Evolutionary conservation across 306 rosid genomes (phyloP).

Genomic region (Prunus salicina): DNA sequence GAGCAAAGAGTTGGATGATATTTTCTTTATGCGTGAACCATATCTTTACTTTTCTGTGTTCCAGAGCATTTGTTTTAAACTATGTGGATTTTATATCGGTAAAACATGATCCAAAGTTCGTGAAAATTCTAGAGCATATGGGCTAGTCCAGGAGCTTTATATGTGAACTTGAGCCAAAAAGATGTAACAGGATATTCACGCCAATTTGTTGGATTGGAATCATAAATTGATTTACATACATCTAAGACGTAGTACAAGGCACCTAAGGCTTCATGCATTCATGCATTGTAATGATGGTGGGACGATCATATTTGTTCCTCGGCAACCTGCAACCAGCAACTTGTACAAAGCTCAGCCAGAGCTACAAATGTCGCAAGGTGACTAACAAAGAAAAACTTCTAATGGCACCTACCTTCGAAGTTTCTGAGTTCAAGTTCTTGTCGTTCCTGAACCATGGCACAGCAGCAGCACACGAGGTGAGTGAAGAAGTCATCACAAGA

Average conservation of each 20-base stretch:
- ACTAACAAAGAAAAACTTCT: neutral
- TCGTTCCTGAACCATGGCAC: slow-evolving; percentile 40
- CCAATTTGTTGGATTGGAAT: no score
- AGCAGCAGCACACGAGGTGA: slow-evolving; percentile 41
- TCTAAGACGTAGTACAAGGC: neutral
- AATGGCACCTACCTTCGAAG: slow-evolving; percentile 24
- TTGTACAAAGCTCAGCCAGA: no score
- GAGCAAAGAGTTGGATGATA: neutral
- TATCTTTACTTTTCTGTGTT: neutral
- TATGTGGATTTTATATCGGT: neutral
- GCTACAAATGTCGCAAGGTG: neutral
- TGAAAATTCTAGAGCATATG: neutral
- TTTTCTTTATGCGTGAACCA: neutral
- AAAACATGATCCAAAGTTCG: neutral
- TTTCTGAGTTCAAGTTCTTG: slow-evolving; percentile 30
- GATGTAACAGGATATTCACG: neutral
- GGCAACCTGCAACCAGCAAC: slow-evolving; percentile 17
- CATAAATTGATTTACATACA: no score
- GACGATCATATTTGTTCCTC: slow-evolving; percentile 19
- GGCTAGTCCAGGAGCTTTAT: no score
- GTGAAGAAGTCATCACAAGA: slow-evolving; percentile 32
- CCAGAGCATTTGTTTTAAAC: neutral
- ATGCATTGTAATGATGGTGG: slow-evolving; percentile 19
- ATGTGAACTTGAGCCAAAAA: no score
- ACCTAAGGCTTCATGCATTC: slow-evolving; percentile 8